Evolutionary conservation across 176 grass and related monocot species (phyloP).

Genomic region (Musa troglodytarum): DNA sequence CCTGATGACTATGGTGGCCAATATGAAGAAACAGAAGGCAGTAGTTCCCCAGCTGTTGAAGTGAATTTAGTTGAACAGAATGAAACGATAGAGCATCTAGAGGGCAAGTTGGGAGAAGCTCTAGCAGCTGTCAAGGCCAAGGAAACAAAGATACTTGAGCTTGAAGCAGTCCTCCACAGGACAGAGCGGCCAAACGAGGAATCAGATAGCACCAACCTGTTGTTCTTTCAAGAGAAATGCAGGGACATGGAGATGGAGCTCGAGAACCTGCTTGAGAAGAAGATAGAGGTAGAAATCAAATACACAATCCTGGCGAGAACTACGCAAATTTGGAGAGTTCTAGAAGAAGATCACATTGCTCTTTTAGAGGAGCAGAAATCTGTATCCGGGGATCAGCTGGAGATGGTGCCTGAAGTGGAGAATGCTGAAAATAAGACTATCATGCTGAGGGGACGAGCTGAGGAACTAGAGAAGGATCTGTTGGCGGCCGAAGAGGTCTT

Average conservation of each 20-base stretch:
- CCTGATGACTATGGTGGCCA: conserved; percentile 24
- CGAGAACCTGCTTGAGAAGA: conserved; percentile 42
- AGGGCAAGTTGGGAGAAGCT: conserved; percentile 41
- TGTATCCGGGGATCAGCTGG: not conserved
- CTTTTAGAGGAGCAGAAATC: conserved; percentile 40
- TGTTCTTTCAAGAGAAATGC: not conserved
- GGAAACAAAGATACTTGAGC: conserved; percentile 34
- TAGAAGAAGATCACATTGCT: conserved; percentile 34
- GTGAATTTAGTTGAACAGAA: conserved; percentile 23
- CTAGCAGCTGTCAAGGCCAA: conserved; percentile 38
- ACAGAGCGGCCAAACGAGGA: not conserved
- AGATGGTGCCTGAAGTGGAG: conserved; percentile 20
- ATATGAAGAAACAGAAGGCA: conserved; percentile 25
- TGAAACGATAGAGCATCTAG: conserved; percentile 40
- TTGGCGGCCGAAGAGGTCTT: conserved; percentile 28
- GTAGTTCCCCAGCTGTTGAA: conserved; percentile 7
- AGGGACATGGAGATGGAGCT: conserved; percentile 39
- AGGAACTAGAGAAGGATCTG: conserved; percentile 46
- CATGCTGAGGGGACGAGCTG: conserved; percentile 33
- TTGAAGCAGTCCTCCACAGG: conserved; percentile 29
- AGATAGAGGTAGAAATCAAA: conserved; percentile 47
- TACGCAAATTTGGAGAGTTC: conserved; percentile 39
- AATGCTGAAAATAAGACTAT: conserved; percentile 37
- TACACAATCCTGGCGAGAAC: conserved; percentile 40
- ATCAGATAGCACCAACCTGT: not conserved